phyloP scores from a whole-genome alignment of 306 rosid genomes.

The Trifolium fragiferum region DNA sequence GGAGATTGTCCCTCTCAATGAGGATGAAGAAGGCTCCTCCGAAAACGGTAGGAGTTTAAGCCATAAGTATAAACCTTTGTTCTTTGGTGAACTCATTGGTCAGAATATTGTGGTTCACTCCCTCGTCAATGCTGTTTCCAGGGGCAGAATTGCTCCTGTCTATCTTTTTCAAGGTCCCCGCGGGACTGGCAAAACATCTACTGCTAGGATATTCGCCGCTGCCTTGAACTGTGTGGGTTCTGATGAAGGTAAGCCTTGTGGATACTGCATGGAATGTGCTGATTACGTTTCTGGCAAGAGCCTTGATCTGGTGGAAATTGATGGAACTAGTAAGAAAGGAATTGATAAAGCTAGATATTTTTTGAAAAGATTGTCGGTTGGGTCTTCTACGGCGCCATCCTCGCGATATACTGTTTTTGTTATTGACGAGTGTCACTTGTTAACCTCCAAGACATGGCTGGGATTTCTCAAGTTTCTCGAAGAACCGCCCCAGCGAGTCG shows the following conservation, averaged over 20 bases:
- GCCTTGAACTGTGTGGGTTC: conserved; percentile 85
- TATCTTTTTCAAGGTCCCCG: conserved; percentile 99
- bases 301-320: conserved; percentile 76
- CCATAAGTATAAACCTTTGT: conserved; percentile 82
- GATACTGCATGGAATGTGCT: conserved; percentile 83
- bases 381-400: conserved; percentile 57
- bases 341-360: conserved; percentile 74
- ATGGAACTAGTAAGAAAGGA: conserved; percentile 85
- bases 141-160: conserved; percentile 89
- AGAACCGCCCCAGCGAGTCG: conserved; percentile 84
- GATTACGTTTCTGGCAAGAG: conserved; percentile 74
- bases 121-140: conserved; percentile 73
- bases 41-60: conserved; percentile 74
- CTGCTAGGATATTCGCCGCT: conserved; percentile 91
- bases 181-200: conserved; percentile 92
- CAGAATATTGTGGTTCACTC: conserved; percentile 96
- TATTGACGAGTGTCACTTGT: conserved; percentile 92
- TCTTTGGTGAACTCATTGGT: conserved; percentile 84
- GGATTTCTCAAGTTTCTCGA: conserved; percentile 90
- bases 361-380: conserved; percentile 57
- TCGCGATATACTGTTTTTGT: conserved; percentile 68
- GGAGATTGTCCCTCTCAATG: conserved; percentile 78
- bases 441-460: conserved; percentile 93
- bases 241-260: conserved; percentile 83
- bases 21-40: conserved; percentile 76